phyloP scores from a whole-genome alignment of 1,139 yeast species.

The Geotrichum armillariae region DNA sequence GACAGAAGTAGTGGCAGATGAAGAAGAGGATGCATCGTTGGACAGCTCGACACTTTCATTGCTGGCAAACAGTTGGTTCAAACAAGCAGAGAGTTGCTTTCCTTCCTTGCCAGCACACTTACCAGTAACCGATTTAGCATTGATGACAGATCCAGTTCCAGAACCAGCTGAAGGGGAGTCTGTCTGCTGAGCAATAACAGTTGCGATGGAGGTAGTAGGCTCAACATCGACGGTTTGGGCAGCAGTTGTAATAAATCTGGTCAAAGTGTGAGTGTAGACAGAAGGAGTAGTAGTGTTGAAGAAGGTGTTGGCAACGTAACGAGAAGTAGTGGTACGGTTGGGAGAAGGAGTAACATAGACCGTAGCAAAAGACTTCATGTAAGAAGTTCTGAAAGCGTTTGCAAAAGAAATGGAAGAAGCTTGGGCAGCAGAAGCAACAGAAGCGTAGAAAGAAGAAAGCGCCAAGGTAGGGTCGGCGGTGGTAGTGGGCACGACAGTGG shows the following conservation, averaged over 20 bases:
- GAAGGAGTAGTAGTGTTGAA: neutral
- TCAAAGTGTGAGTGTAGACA: neutral
- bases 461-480: too few species aligned
- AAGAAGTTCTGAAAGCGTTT: neutral
- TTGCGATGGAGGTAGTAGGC: neutral
- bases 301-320: neutral
- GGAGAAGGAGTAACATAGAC: conserved; percentile 1
- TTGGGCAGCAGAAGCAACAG: conserved; percentile 3
- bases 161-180: conserved; percentile 24
- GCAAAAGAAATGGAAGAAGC: conserved; percentile 8
- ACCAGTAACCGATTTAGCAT: conserved; percentile 8
- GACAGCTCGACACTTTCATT: conserved; percentile 12
- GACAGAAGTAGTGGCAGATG: neutral
- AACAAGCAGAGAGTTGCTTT: conserved; percentile 3
- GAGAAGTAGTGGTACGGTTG: too few species aligned
- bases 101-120: conserved; percentile 14
- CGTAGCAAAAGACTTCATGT: neutral
- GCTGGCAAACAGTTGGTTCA: conserved; percentile 12
- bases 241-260: neutral
- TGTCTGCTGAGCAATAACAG: conserved; percentile 12
- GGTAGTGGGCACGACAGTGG: conserved; percentile 3
- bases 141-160: conserved; percentile 13
- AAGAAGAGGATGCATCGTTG: neutral
- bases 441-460: conserved; percentile 4
- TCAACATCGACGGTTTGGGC: neutral